A percentile compares a stretch with the other conserved stretches of the same genome.
These are phyloP conservation scores for Fusarium mundagurra DNA, from an alignment of 2,329 filamentous ascomycete genomes.

Conservation along the genomic window DNA sequence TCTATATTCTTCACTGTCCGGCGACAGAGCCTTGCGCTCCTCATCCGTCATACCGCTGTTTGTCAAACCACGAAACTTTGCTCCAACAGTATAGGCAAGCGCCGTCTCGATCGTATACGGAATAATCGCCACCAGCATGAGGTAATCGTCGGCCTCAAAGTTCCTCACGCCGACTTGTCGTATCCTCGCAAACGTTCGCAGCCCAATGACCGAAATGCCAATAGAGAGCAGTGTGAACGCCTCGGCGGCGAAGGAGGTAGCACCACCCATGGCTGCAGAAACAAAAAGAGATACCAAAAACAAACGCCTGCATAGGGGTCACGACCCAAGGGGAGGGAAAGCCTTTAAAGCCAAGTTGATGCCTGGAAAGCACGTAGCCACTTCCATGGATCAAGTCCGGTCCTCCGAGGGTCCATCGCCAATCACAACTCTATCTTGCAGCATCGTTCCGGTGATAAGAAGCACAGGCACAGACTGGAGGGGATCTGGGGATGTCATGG, in stretches of 20 bases:
- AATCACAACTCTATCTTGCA: not conserved
- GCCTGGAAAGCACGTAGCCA: not conserved
- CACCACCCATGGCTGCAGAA: not conserved
- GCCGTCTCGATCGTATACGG: constrained; percentile 43
- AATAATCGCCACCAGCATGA: constrained; percentile 42
- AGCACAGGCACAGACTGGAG: not conserved
- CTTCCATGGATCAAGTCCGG: not conserved
- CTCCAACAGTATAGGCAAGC: constrained; percentile 51
- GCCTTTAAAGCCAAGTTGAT: not conserved
- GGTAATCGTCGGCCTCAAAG: constrained; percentile 60
- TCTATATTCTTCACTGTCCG: constrained; percentile 53
- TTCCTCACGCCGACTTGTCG: constrained; percentile 49
- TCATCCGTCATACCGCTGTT: constrained; percentile 62
- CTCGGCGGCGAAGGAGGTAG: constrained; percentile 35
- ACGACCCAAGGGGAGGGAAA: not conserved
- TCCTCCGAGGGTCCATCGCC: not conserved
- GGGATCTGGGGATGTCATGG: too few species aligned
- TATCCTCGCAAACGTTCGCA: constrained; percentile 61
- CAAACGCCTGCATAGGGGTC: not conserved
- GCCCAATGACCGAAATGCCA: constrained; percentile 57
- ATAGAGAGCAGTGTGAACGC: constrained; percentile 57
- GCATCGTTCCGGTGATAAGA: not conserved
- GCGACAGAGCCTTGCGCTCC: constrained; percentile 53
- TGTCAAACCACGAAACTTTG: constrained; percentile 53
- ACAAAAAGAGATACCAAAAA: not conserved